phyloP scores from a whole-genome alignment of 768 basidiomycete species.

The Collybia nuda region DNA sequence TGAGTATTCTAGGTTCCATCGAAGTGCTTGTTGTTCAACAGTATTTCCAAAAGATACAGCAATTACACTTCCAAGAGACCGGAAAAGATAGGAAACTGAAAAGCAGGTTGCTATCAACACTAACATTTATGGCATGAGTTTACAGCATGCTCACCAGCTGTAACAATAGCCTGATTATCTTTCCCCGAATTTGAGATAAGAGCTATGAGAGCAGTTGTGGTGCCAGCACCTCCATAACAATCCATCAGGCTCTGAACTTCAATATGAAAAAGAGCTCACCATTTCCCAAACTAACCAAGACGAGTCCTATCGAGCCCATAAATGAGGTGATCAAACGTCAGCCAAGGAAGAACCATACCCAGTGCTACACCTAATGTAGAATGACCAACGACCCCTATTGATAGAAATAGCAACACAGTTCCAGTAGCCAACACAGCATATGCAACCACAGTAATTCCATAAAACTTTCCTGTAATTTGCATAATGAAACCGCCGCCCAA shows the following conservation, averaged over 20 bases:
- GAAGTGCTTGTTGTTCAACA: constrained; percentile 51
- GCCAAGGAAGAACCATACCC: constrained; percentile 30
- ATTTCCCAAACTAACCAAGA: constrained; percentile 37
- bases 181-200: constrained; percentile 64
- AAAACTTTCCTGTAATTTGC: constrained; percentile 59
- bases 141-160: too few species aligned
- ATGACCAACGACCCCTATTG: constrained; percentile 36
- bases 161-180: constrained; percentile 63
- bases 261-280: constrained; percentile 22
- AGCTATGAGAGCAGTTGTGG: constrained; percentile 58
- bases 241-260: neutral
- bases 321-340: neutral
- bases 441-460: constrained; percentile 43
- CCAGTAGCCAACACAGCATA: constrained; percentile 40
- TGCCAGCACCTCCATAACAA: constrained; percentile 36
- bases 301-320: constrained; percentile 25
- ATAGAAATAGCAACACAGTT: constrained; percentile 31
- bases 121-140: too few species aligned
- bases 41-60: constrained; percentile 58
- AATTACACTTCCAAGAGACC: constrained; percentile 58
- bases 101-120: neutral
- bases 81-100: constrained; percentile 64
- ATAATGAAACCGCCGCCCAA: constrained; percentile 52
- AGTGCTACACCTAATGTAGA: constrained; percentile 37
- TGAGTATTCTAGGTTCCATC: constrained; percentile 37